Percentiles rank a stretch among this genome's conserved stretches.
Conservation (phyloP, 768 basidiomycete genomes). For the Inosperma sp. region DNA sequence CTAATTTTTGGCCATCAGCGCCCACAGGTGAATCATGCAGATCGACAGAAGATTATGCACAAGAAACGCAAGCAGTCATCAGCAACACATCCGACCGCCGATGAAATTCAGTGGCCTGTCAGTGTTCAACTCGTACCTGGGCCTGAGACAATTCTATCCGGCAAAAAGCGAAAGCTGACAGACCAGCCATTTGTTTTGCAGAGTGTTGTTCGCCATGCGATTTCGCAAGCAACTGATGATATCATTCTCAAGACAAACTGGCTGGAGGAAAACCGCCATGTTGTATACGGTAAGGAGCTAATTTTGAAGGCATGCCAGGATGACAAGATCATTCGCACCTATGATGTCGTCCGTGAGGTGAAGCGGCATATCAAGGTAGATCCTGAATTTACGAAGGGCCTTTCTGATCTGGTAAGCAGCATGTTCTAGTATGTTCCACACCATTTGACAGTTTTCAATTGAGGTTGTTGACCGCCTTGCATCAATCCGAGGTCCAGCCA, state of each 20-base stretch:
- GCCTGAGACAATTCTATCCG: background rate
- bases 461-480: background rate
- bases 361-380: background rate
- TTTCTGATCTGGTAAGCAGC: background rate
- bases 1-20: background rate
- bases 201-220: background rate
- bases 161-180: background rate
- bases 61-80: background rate
- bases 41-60: background rate
- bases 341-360: background rate
- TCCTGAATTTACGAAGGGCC: background rate
- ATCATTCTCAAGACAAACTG: background rate
- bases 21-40: background rate
- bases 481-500: background rate
- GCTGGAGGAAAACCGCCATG: background rate
- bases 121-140: background rate
- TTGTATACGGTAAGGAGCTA: background rate
- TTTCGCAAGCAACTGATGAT: background rate
- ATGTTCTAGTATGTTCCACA: background rate
- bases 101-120: background rate
- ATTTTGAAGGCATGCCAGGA: background rate
- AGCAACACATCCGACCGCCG: background rate
- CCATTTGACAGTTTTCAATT: background rate
- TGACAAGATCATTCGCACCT: background rate
- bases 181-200: background rate